Base-by-base conservation (phyloP, 371 early-diverging fungal genomes). In the Massospora cicadina region DNA sequence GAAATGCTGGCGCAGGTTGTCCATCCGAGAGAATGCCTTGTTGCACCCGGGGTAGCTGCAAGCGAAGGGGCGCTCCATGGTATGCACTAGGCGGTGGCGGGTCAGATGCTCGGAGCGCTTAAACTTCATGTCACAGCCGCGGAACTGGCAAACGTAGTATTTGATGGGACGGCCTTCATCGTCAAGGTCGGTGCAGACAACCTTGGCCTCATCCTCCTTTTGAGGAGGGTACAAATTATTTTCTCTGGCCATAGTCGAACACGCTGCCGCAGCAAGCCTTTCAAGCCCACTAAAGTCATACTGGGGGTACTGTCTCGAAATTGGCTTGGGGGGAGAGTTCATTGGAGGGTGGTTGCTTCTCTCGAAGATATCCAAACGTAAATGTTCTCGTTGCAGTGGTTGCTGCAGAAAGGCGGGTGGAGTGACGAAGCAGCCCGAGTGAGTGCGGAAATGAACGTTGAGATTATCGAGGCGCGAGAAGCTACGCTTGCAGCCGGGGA, bases 401-500 rank as follows among this genome's bases (percentile, higher is more conserved):
- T 43, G 43, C 5, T 17, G 43, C 17, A 17, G 17, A 43, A 10
- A 17, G 17, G 43, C 17, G 5, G 43, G 43, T 43, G 43, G 17
- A 43, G 43, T 17, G 43, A 43, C 43, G 17, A 43, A 43, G 43
- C 43, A 43, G 17, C 30, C 27, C 7, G 54, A 7, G 29, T 63
- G 63, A 33, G 55, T 63, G 5, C 63, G 17, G 3, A 63, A 72
- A 56, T 79, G 80, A 33, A 76, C 77, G 21, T 76, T 72, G 33
- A 81, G 72, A 60, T 83, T 83, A 73, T 95, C 95, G 23, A 88
- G 86, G 13, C 93, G 81, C 24, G 90, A 87, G 71, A 93, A 93
- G 17, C 85, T 78, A 73, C 91, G 91, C 64, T 80, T 79, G 67
- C 94, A 93, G 54, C 86, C 86, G n/a, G 78, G 75, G 64, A 76